Evolutionary conservation across 1,284 basidiomycete genomes (phyloP).

Genomic region (Coriolopsis trogii): DNA sequence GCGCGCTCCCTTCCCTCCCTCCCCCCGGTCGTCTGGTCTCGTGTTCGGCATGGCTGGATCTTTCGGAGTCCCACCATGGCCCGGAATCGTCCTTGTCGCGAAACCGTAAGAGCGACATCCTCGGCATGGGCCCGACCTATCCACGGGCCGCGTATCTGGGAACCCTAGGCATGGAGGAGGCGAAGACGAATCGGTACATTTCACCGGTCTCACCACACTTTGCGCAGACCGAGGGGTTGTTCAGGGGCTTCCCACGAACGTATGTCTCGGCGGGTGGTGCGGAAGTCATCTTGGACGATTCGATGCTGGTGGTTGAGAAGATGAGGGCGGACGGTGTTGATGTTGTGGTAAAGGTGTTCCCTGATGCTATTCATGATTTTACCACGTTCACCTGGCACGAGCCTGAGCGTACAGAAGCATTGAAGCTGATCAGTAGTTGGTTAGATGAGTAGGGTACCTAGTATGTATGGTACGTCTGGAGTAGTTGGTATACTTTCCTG

Average conservation of each 20-base stretch:
- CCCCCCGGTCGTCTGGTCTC: constrained; percentile 41
- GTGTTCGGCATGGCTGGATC: constrained; percentile 44
- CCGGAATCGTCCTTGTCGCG: constrained; percentile 19
- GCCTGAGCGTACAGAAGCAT: constrained; percentile 44
- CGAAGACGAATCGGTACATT: constrained; percentile 23
- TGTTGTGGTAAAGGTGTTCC: background rate
- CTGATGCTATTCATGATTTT: constrained; percentile 54
- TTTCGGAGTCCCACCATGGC: constrained; percentile 26
- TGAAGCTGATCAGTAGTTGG: constrained; percentile 31
- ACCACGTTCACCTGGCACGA: constrained; percentile 54
- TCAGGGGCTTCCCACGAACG: constrained; percentile 38
- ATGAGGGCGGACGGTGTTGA: background rate
- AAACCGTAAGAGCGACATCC: constrained; percentile 23
- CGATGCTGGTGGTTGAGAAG: constrained; percentile 29
- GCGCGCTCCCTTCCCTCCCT: constrained; percentile 20
- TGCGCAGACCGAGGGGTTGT: constrained; percentile 30
- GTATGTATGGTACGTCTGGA: too few species aligned
- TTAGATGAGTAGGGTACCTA: constrained; percentile 17
- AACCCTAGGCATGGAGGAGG: constrained; percentile 25
- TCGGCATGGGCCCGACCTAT: constrained; percentile 15
- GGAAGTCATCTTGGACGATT: constrained; percentile 35
- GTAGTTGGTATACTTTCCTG: too few species aligned
- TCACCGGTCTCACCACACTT: constrained; percentile 38
- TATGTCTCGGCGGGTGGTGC: constrained; percentile 37
- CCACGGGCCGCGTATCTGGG: constrained; percentile 25